phyloP scores from a whole-genome alignment of 371 early-diverging fungal genomes.

The Neoconidiobolus thromboides region DNA sequence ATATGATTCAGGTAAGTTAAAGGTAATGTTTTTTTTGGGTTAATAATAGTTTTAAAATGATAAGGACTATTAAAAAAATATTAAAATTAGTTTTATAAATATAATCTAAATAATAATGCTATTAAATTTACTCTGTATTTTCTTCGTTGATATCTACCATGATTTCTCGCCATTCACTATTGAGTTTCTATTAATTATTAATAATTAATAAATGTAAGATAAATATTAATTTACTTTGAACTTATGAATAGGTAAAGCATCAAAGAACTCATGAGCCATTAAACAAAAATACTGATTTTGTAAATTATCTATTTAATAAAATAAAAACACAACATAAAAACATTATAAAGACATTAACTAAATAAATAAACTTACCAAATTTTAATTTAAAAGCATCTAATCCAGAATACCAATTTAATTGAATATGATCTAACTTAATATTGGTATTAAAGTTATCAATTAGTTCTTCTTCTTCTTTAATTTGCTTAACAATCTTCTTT shows the following conservation, averaged over 20 bases:
- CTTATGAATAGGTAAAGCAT: conserved; percentile 80
- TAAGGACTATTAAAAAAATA: too few relatives aligned
- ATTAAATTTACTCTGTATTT: conserved; percentile 17
- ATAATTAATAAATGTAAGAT: background rate
- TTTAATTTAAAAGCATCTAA: background rate
- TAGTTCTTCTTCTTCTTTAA: too few relatives aligned
- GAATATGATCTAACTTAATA: background rate
- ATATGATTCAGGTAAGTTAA: too few relatives aligned
- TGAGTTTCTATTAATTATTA: conserved; percentile 25
- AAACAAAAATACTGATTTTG: conserved; percentile 17
- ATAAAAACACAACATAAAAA: too few relatives aligned
- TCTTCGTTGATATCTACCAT: conserved; percentile 62
- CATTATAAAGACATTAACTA: too few relatives aligned
- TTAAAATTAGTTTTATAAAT: too few relatives aligned
- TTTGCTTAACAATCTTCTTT: too few relatives aligned
- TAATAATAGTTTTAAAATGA: too few relatives aligned
- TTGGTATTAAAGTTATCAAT: too few relatives aligned
- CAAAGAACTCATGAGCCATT: conserved; percentile 91
- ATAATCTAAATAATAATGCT: too few relatives aligned
- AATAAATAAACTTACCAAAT: too few relatives aligned
- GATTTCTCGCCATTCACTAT: conserved; percentile 73
- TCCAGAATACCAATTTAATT: background rate
- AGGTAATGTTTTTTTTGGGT: too few relatives aligned
- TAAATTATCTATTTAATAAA: background rate
- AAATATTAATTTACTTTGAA: conserved; percentile 34